A percentile compares a stretch with the other conserved stretches of the same genome.
Evolutionary conservation across 257 asterid genomes (phyloP).

Genomic region (Primulina huaijiensis): DNA sequence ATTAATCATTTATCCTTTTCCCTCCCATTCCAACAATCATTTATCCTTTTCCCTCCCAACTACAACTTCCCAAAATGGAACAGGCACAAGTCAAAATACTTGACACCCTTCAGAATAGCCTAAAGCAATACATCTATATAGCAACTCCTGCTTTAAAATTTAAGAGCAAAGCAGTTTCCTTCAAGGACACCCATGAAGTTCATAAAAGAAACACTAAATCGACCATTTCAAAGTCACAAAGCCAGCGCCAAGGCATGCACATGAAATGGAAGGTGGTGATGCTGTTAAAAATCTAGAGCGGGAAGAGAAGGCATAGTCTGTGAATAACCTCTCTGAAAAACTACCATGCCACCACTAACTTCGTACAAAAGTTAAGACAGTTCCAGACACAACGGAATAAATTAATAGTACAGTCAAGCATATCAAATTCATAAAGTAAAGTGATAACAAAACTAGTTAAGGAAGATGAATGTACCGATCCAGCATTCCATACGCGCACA

Average conservation of each 20-base stretch:
- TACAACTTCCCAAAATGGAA: not conserved
- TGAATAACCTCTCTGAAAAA: not conserved
- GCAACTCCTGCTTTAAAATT: not conserved
- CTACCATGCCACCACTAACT: not conserved
- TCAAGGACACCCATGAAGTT: not conserved
- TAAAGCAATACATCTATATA: too few species aligned
- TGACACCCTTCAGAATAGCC: not conserved
- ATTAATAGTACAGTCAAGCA: too few species aligned
- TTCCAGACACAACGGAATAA: not conserved
- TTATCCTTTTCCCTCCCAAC: not conserved
- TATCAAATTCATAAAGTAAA: not conserved
- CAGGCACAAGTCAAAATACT: not conserved
- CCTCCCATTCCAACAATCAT: not conserved
- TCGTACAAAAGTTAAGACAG: not conserved
- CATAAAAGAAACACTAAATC: not conserved
- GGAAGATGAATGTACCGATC: constrained; percentile 65
- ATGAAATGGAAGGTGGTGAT: not conserved
- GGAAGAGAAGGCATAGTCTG: not conserved
- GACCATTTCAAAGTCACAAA: too few species aligned
- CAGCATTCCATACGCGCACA: constrained; percentile 99
- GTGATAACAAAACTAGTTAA: constrained; percentile 15
- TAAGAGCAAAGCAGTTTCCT: not conserved
- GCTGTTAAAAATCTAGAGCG: not conserved
- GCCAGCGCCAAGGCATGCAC: not conserved
- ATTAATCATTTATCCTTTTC: not conserved